phyloP scores from a whole-genome alignment of 1,284 basidiomycete species.

The Calocybe gambosa region DNA sequence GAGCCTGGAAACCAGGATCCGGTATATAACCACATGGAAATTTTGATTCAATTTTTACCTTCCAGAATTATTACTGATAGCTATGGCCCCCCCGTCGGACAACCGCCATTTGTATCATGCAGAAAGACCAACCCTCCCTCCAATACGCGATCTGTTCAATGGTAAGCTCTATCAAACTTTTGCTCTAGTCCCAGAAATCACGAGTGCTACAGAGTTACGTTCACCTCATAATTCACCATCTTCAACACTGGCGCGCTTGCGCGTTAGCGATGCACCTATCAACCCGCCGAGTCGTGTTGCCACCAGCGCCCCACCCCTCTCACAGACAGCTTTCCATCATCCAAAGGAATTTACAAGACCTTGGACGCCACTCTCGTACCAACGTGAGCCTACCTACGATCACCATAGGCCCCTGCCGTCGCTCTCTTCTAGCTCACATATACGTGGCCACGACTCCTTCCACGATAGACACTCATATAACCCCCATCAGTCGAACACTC shows the following conservation, averaged over 20 bases:
- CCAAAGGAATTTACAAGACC: background rate
- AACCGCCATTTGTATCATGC: conserved; percentile 5
- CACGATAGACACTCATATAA: background rate
- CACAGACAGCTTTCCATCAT: conserved; percentile 1
- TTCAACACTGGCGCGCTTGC: conserved; percentile 32
- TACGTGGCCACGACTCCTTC: background rate
- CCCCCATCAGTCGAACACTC: background rate
- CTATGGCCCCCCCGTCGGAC: conserved; percentile 14
- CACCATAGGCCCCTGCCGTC: conserved; percentile 1
- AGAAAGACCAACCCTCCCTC: conserved; percentile 61
- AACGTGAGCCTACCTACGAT: background rate
- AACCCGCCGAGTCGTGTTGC: conserved; percentile 3
- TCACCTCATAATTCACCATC: conserved; percentile 33
- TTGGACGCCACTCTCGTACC: background rate
- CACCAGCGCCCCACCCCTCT: background rate
- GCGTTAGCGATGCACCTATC: conserved; percentile 29
- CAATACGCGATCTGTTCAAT: conserved; percentile 68
- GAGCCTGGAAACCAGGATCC: conserved; percentile 10
- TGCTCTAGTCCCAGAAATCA: background rate
- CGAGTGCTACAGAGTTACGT: conserved; percentile 22
- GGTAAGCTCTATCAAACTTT: conserved; percentile 34
- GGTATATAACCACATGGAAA: conserved; percentile 13
- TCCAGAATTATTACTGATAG: background rate
- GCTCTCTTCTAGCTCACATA: background rate
- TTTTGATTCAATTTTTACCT: background rate